These are phyloP conservation scores for Magnolia changhungtana DNA, from an alignment of 164 flowering plant species.

Conservation along the genomic window DNA sequence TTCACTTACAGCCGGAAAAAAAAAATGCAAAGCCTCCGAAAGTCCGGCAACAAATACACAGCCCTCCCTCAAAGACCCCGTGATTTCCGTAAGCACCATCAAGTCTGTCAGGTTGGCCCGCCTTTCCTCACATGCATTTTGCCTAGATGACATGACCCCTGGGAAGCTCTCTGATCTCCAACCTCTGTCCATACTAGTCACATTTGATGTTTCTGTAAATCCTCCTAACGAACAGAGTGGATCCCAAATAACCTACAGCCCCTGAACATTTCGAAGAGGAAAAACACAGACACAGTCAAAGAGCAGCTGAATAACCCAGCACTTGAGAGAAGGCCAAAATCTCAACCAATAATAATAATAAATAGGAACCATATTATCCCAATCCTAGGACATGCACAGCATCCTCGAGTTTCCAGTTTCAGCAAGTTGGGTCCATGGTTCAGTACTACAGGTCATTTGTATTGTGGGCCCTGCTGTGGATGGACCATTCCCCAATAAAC, in stretches of 20 bases:
- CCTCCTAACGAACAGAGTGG: conserved; percentile 79
- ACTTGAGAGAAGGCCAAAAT: neutral
- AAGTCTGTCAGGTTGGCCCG: neutral
- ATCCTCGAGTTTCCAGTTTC: no score
- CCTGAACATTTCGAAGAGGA: conserved; percentile 40
- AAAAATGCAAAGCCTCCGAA: conserved; percentile 17
- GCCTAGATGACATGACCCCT: neutral
- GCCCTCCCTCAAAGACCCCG: neutral
- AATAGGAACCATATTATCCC: no score
- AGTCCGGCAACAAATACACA: conserved; percentile 3
- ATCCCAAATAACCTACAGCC: conserved; percentile 86
- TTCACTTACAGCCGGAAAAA: conserved; percentile 12
- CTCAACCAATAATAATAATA: no score
- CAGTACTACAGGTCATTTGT: no score
- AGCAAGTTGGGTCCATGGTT: no score
- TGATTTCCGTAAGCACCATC: conserved; percentile 3
- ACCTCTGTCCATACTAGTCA: conserved; percentile 35
- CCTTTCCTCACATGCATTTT: neutral
- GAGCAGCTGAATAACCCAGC: neutral
- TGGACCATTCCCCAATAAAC: no score
- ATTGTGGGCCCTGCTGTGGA: no score
- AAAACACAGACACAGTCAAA: neutral
- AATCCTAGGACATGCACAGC: no score
- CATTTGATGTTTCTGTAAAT: conserved; percentile 94
- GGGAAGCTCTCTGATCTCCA: neutral